Evolutionary conservation across 1,284 basidiomycete genomes (phyloP).

Genomic region (Athelia psychrophila): DNA sequence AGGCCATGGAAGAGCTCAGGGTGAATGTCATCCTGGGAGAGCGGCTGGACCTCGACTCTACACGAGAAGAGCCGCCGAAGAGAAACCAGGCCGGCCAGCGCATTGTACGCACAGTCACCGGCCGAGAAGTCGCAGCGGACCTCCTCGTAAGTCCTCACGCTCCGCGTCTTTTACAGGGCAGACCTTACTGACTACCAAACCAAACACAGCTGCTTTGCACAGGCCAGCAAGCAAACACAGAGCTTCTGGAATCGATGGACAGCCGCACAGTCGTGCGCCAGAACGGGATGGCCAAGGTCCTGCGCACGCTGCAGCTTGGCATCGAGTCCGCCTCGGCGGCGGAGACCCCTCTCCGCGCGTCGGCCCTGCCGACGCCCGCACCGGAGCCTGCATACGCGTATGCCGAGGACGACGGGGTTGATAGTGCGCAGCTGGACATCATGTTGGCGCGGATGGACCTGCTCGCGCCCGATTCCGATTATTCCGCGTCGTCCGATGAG

Average conservation of each 20-base stretch:
- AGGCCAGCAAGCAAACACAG: constrained; percentile 72
- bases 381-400: constrained; percentile 15
- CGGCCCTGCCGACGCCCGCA: background rate
- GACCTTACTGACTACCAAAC: background rate
- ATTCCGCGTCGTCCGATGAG: background rate
- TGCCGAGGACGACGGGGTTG: constrained; percentile 7
- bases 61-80: constrained; percentile 24
- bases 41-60: constrained; percentile 45
- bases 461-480: background rate
- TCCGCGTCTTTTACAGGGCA: constrained; percentile 3
- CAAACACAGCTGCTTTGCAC: constrained; percentile 66
- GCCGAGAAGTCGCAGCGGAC: constrained; percentile 59
- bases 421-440: background rate
- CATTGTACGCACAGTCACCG: constrained; percentile 52
- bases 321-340: constrained; percentile 6
- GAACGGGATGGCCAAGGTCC: constrained; percentile 51
- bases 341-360: background rate
- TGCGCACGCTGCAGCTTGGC: constrained; percentile 58
- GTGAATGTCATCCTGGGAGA: constrained; percentile 55
- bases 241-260: constrained; percentile 48
- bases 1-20: constrained; percentile 37
- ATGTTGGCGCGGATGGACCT: background rate
- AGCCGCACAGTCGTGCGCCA: constrained; percentile 45
- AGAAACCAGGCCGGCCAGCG: constrained; percentile 29
- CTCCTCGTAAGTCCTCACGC: constrained; percentile 45